phyloP scores from a whole-genome alignment of 2,329 filamentous ascomycete genomes.

The Beauveria medogensis region DNA sequence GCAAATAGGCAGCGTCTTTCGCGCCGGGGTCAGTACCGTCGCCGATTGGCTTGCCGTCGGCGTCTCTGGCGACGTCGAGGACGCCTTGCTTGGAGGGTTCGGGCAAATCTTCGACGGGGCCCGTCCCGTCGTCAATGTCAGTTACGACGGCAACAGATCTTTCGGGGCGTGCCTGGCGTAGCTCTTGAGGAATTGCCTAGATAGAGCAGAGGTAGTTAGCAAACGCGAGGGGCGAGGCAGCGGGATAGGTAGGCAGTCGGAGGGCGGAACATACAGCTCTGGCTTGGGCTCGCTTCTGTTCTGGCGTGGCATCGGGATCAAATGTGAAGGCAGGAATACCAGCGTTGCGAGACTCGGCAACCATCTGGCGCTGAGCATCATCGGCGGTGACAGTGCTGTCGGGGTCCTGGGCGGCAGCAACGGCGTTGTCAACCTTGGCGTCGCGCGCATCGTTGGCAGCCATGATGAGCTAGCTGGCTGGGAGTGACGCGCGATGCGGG shows the following conservation, averaged over 20 bases:
- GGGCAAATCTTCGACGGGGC: conserved; percentile 68
- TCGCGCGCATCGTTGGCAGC: conserved; percentile 8
- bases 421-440: conserved; percentile 5
- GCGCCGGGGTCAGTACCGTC: conserved; percentile 46
- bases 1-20: conserved; percentile 36
- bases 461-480: background rate
- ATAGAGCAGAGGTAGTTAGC: background rate
- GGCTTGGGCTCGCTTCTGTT: conserved; percentile 77
- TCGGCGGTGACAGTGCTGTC: conserved; percentile 59
- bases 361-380: conserved; percentile 63
- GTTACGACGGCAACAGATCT: conserved; percentile 66
- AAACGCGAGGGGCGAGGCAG: background rate
- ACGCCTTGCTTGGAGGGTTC: conserved; percentile 63
- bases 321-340: conserved; percentile 79
- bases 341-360: conserved; percentile 69
- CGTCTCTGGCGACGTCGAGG: conserved; percentile 44
- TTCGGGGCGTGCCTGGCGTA: conserved; percentile 28
- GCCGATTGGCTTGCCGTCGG: conserved; percentile 37
- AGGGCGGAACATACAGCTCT: conserved; percentile 54
- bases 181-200: conserved; percentile 31
- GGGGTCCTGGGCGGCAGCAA: conserved; percentile 52
- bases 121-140: conserved; percentile 66
- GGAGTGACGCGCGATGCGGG: background rate
- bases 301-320: conserved; percentile 73
- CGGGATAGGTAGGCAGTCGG: background rate